Base-by-base conservation (phyloP, 1,139 yeast genomes). In the Taiozyma sp. region DNA sequence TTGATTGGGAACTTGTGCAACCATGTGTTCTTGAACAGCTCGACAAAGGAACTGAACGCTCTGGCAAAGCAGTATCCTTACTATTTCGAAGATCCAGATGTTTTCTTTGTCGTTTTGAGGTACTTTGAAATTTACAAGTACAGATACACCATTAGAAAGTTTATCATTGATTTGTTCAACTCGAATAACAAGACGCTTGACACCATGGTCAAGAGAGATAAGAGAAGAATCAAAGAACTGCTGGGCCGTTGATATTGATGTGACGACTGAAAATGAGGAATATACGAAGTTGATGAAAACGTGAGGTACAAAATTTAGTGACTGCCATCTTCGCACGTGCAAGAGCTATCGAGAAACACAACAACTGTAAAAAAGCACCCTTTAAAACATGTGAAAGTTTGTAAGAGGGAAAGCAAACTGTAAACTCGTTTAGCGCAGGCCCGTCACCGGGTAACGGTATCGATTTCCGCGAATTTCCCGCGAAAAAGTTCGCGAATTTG, bases 41-140 rank as follows among this genome's bases (percentile, higher is more conserved):
- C 95, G 0, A 77, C 81, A 40, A 79, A 79, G 54, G 84, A 80
- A 50, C 74, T 90, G 50, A 77, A 76, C 11, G 75, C 74, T 45
- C 63, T 88, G 52, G 82, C 85, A 56, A 69, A 73, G 32, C 71
- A 69, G 46, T 70, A 76, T 51, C 83, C 86, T 1, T 74, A 73
- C 32, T 65, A 80, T 21, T 89, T 88, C 65, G 80, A 76, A 47
- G 77, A 72, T 34, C 75, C 80, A 11, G 79, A 74, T 9, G 68
- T 88, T 49, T 84, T 86, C 60, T 67, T 76, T 53, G 79, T 82
- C 50, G 81, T 85, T 3, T 73, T 88, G 62, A 73, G 76, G 48
- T 71, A 85, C 51, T 73, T 90, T 58, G 90, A 85, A 53, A 73
- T 74, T 50, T 90, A 85, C 59, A 79, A 80, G 52, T 88, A 82